Evolutionary conservation across 2,329 filamentous ascomycete species (phyloP), one percentile per base, ranked within the genome.

Genomic region (Aspergillus ochraceoroseus): DNA sequence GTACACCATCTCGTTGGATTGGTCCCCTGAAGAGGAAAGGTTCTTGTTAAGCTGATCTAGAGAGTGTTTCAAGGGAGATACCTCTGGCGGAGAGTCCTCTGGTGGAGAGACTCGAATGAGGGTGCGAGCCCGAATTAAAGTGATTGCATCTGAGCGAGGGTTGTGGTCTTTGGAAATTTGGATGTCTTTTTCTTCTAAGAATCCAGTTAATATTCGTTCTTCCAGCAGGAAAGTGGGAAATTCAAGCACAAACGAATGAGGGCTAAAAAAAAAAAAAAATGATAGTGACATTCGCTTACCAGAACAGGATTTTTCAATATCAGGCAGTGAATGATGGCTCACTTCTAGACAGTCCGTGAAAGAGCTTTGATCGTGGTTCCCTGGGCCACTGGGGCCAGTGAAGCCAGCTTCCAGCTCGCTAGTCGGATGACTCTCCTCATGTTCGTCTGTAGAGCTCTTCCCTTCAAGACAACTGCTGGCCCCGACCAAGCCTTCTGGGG

Each of bases 61-160:
- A 13, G 8, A 17, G 7, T 7, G 7, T n/a, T 14, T 23, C 19
- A 23, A 15, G 20, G 30, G 12, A 20, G 30, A n/a, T 7, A 19
- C 14, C 12, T 6, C 17, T 14, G 7, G 20, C 7, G 9, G 15
- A 12, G 18, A 23, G 19, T 22, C 11, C 6, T 37, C 40, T 6
- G 18, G 12, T 7, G 33, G 22, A 30, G 42, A 44, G 7, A 39
- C 28, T 3, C 49, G 43, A 32, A 34, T 35, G 20, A 36, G 15
- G 11, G 51, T 49, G 19, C 44, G 31, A 27, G 43, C 28, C 13
- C 45, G 45, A 25, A 53, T 36, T 18, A 52, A 36, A 20, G 32
- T 30, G 14, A 53, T 45, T 5, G 43, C 47, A 33, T 47, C 37
- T 13, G 39, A 26, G 5, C 48, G 50, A 19, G 34, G 33, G 18